These are phyloP conservation scores for Ceratocystis harringtonii DNA, from an alignment of 2,329 filamentous ascomycete genomes.

Conservation along the genomic window DNA sequence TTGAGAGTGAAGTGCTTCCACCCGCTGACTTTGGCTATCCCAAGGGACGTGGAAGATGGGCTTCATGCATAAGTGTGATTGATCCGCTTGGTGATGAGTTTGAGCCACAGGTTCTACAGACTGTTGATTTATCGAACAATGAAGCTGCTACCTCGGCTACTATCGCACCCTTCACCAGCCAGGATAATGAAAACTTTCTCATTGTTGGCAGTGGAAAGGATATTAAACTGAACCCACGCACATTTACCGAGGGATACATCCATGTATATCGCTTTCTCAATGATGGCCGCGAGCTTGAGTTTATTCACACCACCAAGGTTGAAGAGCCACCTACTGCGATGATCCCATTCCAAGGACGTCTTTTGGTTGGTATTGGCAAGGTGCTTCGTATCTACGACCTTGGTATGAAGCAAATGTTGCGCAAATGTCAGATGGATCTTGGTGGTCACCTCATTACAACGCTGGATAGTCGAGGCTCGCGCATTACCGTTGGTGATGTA, in stretches of 20 bases:
- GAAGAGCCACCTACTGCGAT: conserved; percentile 83
- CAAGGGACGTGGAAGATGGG: conserved; percentile 72
- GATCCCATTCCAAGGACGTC: conserved; percentile 77
- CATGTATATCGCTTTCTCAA: conserved; percentile 85
- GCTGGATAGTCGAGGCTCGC: conserved; percentile 76
- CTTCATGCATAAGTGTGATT: conserved; percentile 84
- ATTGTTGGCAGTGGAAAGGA: conserved; percentile 90
- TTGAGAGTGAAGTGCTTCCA: conserved; percentile 54
- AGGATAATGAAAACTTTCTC: conserved; percentile 81
- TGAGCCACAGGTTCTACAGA: conserved; percentile 55
- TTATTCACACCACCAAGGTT: conserved; percentile 91
- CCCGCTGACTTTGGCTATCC: conserved; percentile 83
- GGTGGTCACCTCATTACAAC: conserved; percentile 73
- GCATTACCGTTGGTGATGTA: conserved; percentile 83
- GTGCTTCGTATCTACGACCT: conserved; percentile 80
- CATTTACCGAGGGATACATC: conserved; percentile 66
- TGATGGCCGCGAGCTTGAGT: conserved; percentile 74
- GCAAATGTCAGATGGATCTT: conserved; percentile 74
- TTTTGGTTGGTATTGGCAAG: conserved; percentile 73
- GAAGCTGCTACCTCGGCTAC: conserved; percentile 81
- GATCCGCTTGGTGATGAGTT: conserved; percentile 41
- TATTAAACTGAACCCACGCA: conserved; percentile 61
- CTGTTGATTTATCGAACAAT: conserved; percentile 72
- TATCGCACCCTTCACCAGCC: conserved; percentile 71
- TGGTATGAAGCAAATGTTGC: conserved; percentile 79